These are phyloP conservation scores for Fomes fomentarius DNA, from an alignment of 1,284 basidiomycete genomes.

Conservation along the genomic window DNA sequence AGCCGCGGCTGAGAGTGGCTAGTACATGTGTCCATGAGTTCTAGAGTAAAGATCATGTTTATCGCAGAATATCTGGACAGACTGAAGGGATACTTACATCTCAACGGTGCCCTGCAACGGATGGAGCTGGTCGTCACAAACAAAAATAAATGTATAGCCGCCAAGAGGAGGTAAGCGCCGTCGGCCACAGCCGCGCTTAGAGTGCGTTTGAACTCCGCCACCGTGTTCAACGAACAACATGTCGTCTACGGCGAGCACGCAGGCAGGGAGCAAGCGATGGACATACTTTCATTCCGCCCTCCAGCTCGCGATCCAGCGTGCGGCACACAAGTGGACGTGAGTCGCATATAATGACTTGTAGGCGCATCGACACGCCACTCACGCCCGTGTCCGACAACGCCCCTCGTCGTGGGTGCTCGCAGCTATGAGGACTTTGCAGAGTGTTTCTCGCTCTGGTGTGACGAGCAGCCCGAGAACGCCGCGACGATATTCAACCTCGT, in stretches of 20 bases:
- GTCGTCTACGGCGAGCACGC: slow-evolving; percentile 25
- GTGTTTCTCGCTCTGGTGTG: slow-evolving; percentile 75
- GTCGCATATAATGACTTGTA: slow-evolving; percentile 36
- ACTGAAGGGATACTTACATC: too few relatives aligned
- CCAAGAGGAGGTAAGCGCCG: background rate
- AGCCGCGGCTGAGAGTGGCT: too few relatives aligned
- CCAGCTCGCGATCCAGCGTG: slow-evolving; percentile 72
- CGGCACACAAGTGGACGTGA: slow-evolving; percentile 83
- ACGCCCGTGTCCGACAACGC: too few relatives aligned
- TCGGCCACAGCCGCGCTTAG: slow-evolving; percentile 20
- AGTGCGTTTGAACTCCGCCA: slow-evolving; percentile 23
- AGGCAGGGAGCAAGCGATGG: slow-evolving; percentile 67
- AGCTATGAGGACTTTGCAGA: slow-evolving; percentile 79
- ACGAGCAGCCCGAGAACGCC: slow-evolving; percentile 72
- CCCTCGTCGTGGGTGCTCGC: too few relatives aligned
- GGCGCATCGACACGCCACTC: background rate
- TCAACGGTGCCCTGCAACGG: too few relatives aligned
- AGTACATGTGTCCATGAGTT: too few relatives aligned
- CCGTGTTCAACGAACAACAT: slow-evolving; percentile 24
- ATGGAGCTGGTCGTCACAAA: background rate
- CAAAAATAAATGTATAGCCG: background rate
- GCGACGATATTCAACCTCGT: slow-evolving; percentile 68
- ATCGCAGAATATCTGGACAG: too few relatives aligned
- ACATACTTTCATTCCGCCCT: slow-evolving; percentile 74
- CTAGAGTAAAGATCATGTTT: too few relatives aligned